A percentile compares a stretch with the other conserved stretches of the same genome.
Conservation (phyloP, 1,139 yeast genomes). For the Debaryomyces fabryi region DNA sequence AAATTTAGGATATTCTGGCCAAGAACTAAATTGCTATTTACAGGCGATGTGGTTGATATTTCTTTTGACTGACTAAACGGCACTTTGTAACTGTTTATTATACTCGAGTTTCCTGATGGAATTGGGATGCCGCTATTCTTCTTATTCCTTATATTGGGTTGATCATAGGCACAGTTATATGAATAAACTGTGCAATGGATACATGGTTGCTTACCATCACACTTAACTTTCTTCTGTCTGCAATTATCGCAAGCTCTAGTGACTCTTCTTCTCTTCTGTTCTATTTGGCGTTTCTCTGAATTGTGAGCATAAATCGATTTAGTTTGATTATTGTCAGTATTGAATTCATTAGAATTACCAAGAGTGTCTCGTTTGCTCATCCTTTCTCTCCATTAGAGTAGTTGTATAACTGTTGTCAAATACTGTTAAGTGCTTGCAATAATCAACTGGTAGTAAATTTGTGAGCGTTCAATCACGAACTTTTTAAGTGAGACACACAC, state of each 20-base stretch:
- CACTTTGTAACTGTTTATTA: background rate
- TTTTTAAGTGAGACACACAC: background rate
- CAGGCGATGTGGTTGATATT: background rate
- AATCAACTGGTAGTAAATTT: background rate
- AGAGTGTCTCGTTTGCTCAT: constrained; percentile 3
- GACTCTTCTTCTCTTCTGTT: constrained; percentile 70
- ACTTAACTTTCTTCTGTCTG: constrained; percentile 76
- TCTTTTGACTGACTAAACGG: background rate
- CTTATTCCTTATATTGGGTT: constrained; percentile 68
- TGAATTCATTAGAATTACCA: background rate
- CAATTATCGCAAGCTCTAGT: constrained; percentile 86
- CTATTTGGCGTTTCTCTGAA: constrained; percentile 14
- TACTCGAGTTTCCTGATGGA: constrained; percentile 18
- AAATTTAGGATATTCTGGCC: constrained; percentile 40
- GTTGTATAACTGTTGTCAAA: background rate
- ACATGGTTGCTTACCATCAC: constrained; percentile 88
- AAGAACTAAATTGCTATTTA: constrained; percentile 11
- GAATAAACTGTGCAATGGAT: constrained; percentile 88
- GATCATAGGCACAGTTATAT: constrained; percentile 69
- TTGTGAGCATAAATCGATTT: constrained; percentile 7
- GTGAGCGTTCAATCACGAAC: background rate
- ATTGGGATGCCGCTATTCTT: constrained; percentile 37
- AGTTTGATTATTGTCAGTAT: background rate
- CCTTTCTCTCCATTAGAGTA: background rate
- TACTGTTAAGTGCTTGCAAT: background rate